Evolutionary conservation across 352 stramenopile genomes (phyloP).

Genomic region (Plasmopara muralis): DNA sequence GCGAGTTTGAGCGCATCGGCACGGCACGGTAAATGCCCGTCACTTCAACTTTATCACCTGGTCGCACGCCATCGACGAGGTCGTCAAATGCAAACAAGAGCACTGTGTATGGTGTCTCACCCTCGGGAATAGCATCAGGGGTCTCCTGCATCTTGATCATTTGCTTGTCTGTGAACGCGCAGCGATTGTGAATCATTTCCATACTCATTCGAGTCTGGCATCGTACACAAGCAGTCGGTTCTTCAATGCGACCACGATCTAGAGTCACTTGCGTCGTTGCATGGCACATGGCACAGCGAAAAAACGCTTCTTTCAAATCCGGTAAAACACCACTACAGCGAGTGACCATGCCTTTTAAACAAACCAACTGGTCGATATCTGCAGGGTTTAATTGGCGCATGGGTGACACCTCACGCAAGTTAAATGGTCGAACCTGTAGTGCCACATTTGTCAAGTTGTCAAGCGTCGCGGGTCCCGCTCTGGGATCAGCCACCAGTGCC

Average conservation of each 20-base stretch:
- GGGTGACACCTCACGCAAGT: slow-evolving; percentile 89
- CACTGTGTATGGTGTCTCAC: slow-evolving; percentile 97
- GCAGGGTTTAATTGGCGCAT: slow-evolving; percentile 96
- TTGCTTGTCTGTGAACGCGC: slow-evolving; percentile 98
- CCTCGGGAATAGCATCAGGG: slow-evolving; percentile 96
- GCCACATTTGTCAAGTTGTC: slow-evolving; percentile 47
- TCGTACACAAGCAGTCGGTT: slow-evolving; percentile 86
- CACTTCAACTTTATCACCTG: slow-evolving; percentile 94
- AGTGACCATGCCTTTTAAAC: slow-evolving; percentile 97
- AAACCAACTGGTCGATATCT: slow-evolving; percentile 96
- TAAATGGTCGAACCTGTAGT: slow-evolving; percentile 96
- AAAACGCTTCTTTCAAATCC: slow-evolving; percentile 97
- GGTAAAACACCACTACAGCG: slow-evolving; percentile 94
- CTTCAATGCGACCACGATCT: slow-evolving; percentile 93
- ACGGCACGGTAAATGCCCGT: slow-evolving; percentile 97
- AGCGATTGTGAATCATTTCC: slow-evolving; percentile 97
- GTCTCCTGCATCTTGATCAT: slow-evolving; percentile 98
- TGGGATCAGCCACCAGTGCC: slow-evolving; percentile 29
- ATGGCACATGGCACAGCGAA: slow-evolving; percentile 93
- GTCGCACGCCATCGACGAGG: slow-evolving; percentile 95
- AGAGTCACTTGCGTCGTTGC: slow-evolving; percentile 87
- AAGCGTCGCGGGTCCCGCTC: slow-evolving; percentile 22
- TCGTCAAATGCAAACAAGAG: slow-evolving; percentile 98
- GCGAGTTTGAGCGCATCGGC: slow-evolving; percentile 90
- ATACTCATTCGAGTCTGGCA: slow-evolving; percentile 92